These are phyloP conservation scores for Monosporozyma yasuniensis DNA, from an alignment of 805 yeast genomes.

Conservation along the genomic window DNA sequence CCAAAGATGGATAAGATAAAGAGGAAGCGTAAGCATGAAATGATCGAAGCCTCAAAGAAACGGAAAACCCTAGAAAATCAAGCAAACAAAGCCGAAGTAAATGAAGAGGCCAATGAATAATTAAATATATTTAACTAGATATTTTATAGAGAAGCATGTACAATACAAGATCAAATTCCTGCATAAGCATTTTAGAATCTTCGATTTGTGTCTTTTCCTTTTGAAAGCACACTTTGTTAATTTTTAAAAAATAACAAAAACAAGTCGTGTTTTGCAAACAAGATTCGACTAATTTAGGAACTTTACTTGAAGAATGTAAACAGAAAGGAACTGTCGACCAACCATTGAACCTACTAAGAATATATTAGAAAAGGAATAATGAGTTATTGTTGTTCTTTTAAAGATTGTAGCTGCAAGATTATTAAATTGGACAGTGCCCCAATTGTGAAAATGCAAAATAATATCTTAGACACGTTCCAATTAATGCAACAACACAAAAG, in stretches of 20 bases:
- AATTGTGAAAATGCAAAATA: conserved; percentile 7
- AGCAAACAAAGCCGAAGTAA: not conserved
- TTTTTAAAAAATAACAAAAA: no score
- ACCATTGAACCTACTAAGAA: no score
- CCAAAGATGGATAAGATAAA: conserved; percentile 59
- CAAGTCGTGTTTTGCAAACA: no score
- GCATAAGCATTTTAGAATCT: not conserved
- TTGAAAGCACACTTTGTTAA: no score
- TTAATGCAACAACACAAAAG: conserved; percentile 13
- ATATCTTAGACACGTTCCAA: conserved; percentile 12
- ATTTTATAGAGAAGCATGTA: not conserved
- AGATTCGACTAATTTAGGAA: no score
- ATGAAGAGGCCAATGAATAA: not conserved
- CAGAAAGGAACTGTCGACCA: no score
- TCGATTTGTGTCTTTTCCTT: no score
- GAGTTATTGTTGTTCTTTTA: conserved; percentile 16
- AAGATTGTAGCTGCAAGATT: conserved; percentile 16
- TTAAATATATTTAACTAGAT: not conserved
- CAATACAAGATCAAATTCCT: not conserved
- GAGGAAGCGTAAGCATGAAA: conserved; percentile 52
- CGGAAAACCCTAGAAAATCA: conserved; percentile 33
- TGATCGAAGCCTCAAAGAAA: conserved; percentile 68
- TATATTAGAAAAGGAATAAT: not conserved
- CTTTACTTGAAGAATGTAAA: no score
- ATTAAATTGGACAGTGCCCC: conserved; percentile 11